phyloP scores from a whole-genome alignment of 2,329 filamentous ascomycete genomes.

The Teratosphaeria zuluensis region DNA sequence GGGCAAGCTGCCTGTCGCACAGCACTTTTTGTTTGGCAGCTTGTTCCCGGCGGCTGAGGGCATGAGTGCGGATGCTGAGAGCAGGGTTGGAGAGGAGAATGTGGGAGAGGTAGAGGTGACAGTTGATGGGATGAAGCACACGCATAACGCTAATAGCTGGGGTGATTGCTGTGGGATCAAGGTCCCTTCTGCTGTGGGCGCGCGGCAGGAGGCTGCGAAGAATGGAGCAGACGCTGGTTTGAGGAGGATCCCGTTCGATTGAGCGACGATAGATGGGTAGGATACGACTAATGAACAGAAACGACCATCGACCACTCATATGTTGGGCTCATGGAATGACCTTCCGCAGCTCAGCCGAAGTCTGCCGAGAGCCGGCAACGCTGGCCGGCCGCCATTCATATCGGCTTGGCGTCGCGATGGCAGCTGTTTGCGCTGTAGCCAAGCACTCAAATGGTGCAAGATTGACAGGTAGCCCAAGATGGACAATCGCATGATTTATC shows the following conservation, averaged over 20 bases:
- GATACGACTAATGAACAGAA: neutral
- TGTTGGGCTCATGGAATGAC: neutral
- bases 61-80: slow-evolving; percentile 61
- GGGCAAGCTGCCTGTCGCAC: slow-evolving; percentile 92
- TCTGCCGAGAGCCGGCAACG: neutral
- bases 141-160: slow-evolving; percentile 58
- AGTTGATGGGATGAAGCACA: slow-evolving; percentile 52
- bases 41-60: slow-evolving; percentile 69
- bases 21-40: slow-evolving; percentile 91
- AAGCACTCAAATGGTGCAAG: too few species aligned
- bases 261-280: neutral
- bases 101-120: slow-evolving; percentile 53
- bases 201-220: slow-evolving; percentile 81
- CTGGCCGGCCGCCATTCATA: neutral
- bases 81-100: slow-evolving; percentile 39
- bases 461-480: neutral
- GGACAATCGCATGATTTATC: neutral
- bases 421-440: neutral
- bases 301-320: neutral
- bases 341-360: neutral
- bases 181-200: slow-evolving; percentile 87
- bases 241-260: slow-evolving; percentile 76
- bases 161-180: slow-evolving; percentile 98
- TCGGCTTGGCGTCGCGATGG: too few species aligned
- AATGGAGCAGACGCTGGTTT: slow-evolving; percentile 51